A percentile compares a stretch with the other conserved stretches of the same genome.
Conservation (phyloP, 1,284 basidiomycete species). For the Puccinia hordei region DNA sequence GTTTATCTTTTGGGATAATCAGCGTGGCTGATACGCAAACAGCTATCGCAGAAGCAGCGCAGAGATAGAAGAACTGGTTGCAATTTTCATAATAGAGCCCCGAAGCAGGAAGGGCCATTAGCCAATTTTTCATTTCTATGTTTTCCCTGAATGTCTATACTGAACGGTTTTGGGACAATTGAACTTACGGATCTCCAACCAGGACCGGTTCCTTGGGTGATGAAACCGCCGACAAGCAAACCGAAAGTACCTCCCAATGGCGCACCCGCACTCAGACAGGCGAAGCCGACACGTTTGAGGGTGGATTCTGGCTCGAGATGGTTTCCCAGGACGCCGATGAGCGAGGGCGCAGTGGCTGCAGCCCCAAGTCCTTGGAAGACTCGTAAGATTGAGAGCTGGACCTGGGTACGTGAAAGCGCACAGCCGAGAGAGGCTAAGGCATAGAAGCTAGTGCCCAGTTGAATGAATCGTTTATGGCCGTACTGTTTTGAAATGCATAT, state of each 20-base stretch:
- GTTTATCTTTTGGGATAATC: constrained; percentile 16
- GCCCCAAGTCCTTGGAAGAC: constrained; percentile 47
- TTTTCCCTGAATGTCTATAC: neutral
- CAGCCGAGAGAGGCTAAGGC: constrained; percentile 20
- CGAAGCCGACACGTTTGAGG: constrained; percentile 33
- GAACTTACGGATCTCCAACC: constrained; percentile 41
- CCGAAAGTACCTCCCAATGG: constrained; percentile 41
- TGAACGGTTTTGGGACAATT: neutral
- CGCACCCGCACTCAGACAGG: constrained; percentile 37
- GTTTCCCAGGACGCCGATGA: constrained; percentile 34
- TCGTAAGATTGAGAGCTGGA: constrained; percentile 41
- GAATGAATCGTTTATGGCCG: constrained; percentile 38
- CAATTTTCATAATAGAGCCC: neutral
- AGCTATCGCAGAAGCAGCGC: neutral
- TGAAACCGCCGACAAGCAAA: constrained; percentile 36
- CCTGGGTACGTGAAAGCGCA: constrained; percentile 15
- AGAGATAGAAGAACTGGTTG: constrained; percentile 44
- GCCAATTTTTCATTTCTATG: neutral
- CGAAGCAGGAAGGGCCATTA: neutral
- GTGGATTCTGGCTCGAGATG: constrained; percentile 11
- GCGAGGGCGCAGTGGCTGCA: constrained; percentile 33
- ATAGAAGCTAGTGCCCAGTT: constrained; percentile 24
- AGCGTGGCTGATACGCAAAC: neutral
- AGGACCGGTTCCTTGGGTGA: constrained; percentile 20
- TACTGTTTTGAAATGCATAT: neutral